Percentiles rank a stretch among this genome's conserved stretches.
Evolutionary conservation across 352 stramenopile species (phyloP).

Genomic region (Sclerospora graminicola): DNA sequence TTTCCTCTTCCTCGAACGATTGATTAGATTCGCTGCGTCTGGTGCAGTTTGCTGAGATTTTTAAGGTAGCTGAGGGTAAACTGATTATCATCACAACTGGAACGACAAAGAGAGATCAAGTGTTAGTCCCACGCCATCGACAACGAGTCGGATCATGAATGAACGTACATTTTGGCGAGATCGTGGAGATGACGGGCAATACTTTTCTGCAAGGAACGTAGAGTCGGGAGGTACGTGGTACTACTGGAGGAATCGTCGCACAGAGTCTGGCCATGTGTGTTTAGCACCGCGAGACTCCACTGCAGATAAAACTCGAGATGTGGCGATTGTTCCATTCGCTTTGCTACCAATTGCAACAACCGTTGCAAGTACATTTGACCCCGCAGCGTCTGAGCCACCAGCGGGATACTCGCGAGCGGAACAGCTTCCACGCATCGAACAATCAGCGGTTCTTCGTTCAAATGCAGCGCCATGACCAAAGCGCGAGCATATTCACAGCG

Average conservation of each 20-base stretch:
- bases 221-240: conserved; percentile 60
- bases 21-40: conserved; percentile 25
- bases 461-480: conserved; percentile 93
- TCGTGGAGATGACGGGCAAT: conserved; percentile 77
- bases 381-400: conserved; percentile 87
- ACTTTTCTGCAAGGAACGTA: conserved; percentile 84
- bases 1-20: conserved; percentile 15
- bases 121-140: conserved; percentile 6
- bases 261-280: conserved; percentile 86
- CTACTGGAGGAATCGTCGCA: conserved; percentile 54
- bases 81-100: conserved; percentile 84
- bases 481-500: conserved; percentile 88
- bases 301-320: conserved; percentile 97
- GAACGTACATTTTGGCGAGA: conserved; percentile 79
- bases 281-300: conserved; percentile 92
- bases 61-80: conserved; percentile 83
- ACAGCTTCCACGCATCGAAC: conserved; percentile 87
- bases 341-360: conserved; percentile 88
- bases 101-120: conserved; percentile 9
- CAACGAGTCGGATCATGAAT: background rate
- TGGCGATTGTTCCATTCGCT: conserved; percentile 87
- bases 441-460: conserved; percentile 94
- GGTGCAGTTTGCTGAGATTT: conserved; percentile 49
- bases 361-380: conserved; percentile 86
- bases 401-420: conserved; percentile 79